Conservation (phyloP, 495 filamentous ascomycete genomes). For the Xanthoparmelia taractica region DNA sequence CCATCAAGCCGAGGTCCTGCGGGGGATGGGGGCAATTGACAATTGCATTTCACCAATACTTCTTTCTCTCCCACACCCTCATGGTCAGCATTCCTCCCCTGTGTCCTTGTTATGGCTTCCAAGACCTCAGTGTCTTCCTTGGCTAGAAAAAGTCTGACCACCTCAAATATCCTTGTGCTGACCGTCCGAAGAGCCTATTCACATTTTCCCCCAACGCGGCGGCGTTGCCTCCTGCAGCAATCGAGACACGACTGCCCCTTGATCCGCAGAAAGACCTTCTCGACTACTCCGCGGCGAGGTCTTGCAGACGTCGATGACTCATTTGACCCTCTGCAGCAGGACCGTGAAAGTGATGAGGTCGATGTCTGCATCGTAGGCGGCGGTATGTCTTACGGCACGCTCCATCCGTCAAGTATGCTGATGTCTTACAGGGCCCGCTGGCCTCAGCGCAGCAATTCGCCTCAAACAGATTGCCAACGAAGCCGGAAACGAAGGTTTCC, state of each 20-base stretch:
- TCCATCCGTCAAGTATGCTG: slow-evolving; percentile 6
- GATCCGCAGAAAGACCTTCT: slow-evolving; percentile 32
- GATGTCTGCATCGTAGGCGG: slow-evolving; percentile 97
- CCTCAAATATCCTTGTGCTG: background rate
- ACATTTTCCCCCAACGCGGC: slow-evolving; percentile 23
- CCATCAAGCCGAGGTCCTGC: slow-evolving; percentile 2
- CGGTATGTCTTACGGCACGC: slow-evolving; percentile 41
- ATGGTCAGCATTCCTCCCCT: background rate
- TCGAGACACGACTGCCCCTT: slow-evolving; percentile 1
- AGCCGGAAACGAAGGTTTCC: slow-evolving; percentile 91
- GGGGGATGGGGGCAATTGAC: background rate
- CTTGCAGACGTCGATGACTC: slow-evolving; percentile 52
- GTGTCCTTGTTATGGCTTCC: slow-evolving; percentile 7
- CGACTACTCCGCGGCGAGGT: slow-evolving; percentile 39
- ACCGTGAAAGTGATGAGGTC: slow-evolving; percentile 85
- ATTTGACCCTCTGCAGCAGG: slow-evolving; percentile 65
- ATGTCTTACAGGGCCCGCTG: slow-evolving; percentile 61
- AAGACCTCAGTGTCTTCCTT: background rate
- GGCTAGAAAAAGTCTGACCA: slow-evolving; percentile 2
- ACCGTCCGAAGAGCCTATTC: slow-evolving; percentile 19
- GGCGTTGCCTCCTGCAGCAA: slow-evolving; percentile 23
- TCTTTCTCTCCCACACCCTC: no score
- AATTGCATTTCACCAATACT: background rate
- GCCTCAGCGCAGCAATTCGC: slow-evolving; percentile 85
- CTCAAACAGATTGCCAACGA: slow-evolving; percentile 93